phyloP scores from a whole-genome alignment of 83 land plant species.

The Thuja plicata region DNA sequence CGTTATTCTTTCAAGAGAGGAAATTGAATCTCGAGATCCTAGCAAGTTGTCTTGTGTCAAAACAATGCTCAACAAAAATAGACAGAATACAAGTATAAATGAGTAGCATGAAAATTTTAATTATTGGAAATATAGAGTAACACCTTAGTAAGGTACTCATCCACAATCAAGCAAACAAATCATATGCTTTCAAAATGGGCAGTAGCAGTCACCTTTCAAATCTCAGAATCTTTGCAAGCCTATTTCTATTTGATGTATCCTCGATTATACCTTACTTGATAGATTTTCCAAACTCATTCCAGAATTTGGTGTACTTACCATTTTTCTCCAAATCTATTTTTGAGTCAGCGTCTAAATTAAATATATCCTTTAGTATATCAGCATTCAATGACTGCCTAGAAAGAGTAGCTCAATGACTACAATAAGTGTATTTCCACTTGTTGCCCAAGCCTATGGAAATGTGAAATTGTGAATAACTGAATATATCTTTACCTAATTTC shows the following conservation, averaged over 20 bases:
- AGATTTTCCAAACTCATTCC: slow-evolving; percentile 98
- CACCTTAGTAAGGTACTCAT: background rate
- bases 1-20: too few relatives aligned
- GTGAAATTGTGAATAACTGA: background rate
- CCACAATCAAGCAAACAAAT: background rate
- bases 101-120: background rate
- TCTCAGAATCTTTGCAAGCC: slow-evolving; percentile 94
- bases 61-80: too few relatives aligned
- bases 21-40: too few relatives aligned
- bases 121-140: background rate
- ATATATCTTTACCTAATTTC: slow-evolving; percentile 29
- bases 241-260: slow-evolving; percentile 91
- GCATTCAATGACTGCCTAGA: background rate
- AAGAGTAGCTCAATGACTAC: background rate
- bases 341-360: slow-evolving; percentile 14
- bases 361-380: background rate
- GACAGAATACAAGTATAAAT: background rate
- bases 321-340: slow-evolving; percentile 71
- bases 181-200: background rate
- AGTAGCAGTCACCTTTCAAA: slow-evolving; percentile 66
- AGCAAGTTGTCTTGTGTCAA: too few relatives aligned
- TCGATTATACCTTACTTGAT: slow-evolving; percentile 97
- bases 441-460: background rate
- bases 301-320: slow-evolving; percentile 88
- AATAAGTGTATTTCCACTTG: background rate